Evolutionary conservation across 768 basidiomycete genomes (phyloP).

Genomic region (Panellus pusillus): DNA sequence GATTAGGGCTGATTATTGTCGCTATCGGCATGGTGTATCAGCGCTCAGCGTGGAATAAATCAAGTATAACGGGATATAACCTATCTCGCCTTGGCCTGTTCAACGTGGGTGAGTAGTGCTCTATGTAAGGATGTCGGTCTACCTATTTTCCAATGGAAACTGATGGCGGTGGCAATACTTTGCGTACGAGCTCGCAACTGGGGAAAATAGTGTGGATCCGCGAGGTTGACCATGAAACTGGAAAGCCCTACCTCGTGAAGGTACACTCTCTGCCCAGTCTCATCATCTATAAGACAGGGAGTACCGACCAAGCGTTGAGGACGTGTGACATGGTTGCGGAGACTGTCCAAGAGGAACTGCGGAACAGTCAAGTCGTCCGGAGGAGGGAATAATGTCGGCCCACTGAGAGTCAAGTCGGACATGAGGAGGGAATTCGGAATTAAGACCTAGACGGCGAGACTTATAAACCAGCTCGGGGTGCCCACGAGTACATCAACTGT

Average conservation of each 20-base stretch:
- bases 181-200: conserved; percentile 37
- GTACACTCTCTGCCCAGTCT: conserved; percentile 33
- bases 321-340: conserved; percentile 31
- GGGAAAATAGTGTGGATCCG: not conserved
- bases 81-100: conserved; percentile 37
- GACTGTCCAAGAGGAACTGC: conserved; percentile 41
- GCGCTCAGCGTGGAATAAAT: not conserved
- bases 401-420: conserved; percentile 3
- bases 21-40: conserved; percentile 26
- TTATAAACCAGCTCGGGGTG: conserved; percentile 9
- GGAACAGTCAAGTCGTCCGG: conserved; percentile 34
- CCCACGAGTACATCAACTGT: conserved; percentile 10
- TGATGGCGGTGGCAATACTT: conserved; percentile 34
- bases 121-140: not conserved
- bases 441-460: not conserved
- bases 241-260: conserved; percentile 35
- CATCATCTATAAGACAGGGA: conserved; percentile 45
- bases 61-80: conserved; percentile 26
- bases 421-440: not conserved
- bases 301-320: conserved; percentile 29
- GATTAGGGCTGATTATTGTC: conserved; percentile 43
- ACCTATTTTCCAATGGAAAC: conserved; percentile 32
- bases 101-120: not conserved
- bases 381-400: conserved; percentile 4
- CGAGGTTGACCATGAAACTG: not conserved